Percentiles rank a stretch among this genome's conserved stretches.
phyloP scores from a whole-genome alignment of 2,329 filamentous ascomycete genomes.

The Acrocalymma vagum region DNA sequence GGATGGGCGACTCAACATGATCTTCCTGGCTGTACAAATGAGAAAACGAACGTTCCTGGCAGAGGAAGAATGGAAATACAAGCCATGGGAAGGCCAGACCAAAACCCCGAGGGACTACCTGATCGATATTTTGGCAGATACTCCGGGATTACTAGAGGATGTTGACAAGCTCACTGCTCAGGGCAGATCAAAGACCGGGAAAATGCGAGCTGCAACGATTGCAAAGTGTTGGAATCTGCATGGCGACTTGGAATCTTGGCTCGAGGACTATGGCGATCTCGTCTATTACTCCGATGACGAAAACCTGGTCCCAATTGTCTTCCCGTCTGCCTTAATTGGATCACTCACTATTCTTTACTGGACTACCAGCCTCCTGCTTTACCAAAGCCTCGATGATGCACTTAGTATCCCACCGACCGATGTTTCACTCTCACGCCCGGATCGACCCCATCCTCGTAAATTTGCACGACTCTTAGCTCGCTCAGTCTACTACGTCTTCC shows the following conservation, averaged over 20 bases:
- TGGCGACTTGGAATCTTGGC: slow-evolving; percentile 28
- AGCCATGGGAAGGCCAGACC: slow-evolving; percentile 41
- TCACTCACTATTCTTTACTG: slow-evolving; percentile 34
- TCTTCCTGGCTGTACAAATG: slow-evolving; percentile 44
- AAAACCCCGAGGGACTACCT: slow-evolving; percentile 45
- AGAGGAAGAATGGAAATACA: slow-evolving; percentile 41
- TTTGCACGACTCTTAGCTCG: slow-evolving; percentile 35
- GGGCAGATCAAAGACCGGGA: slow-evolving; percentile 3
- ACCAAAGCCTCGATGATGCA: slow-evolving; percentile 25
- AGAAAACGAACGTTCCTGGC: slow-evolving; percentile 40
- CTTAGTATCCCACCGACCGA: slow-evolving; percentile 18
- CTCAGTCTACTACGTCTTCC: slow-evolving; percentile 32
- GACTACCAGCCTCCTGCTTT: slow-evolving; percentile 29
- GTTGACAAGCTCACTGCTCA: slow-evolving; percentile 28
- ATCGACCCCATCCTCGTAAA: slow-evolving; percentile 26
- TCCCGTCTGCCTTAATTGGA: slow-evolving; percentile 23
- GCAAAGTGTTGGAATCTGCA: slow-evolving; percentile 30
- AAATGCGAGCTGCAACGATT: slow-evolving; percentile 11
- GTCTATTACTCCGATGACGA: slow-evolving; percentile 21
- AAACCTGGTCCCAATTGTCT: slow-evolving; percentile 17
- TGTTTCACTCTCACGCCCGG: slow-evolving; percentile 9
- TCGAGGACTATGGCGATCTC: slow-evolving; percentile 12
- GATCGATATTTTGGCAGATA: slow-evolving; percentile 39
- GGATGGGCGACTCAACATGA: slow-evolving; percentile 28
- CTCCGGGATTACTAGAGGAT: slow-evolving; percentile 41